Percentiles rank a stretch among this genome's conserved stretches.
Conservation (phyloP, 208 protist genomes). For the Strigomonas culicis region DNA sequence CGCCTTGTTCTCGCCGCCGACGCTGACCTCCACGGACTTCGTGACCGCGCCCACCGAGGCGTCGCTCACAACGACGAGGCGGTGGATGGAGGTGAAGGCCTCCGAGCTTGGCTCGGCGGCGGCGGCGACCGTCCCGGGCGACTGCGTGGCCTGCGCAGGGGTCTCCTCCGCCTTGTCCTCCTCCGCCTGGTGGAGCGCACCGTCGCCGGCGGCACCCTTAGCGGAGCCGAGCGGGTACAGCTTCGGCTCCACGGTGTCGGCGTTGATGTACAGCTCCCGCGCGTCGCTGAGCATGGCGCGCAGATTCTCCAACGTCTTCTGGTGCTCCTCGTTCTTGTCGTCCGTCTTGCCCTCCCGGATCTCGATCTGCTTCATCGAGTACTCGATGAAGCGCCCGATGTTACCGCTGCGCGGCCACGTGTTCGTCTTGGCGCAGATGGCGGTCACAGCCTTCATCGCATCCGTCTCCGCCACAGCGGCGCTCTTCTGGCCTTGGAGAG, state of each 20-base stretch:
- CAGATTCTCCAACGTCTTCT: conserved; percentile 34
- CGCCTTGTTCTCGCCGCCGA: conserved; percentile 32
- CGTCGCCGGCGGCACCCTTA: neutral
- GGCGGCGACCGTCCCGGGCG: neutral
- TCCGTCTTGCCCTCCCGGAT: conserved; percentile 22
- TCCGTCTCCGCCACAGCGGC: conserved; percentile 25
- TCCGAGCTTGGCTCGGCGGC: neutral
- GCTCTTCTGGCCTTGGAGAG: conserved; percentile 27
- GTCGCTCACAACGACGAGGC: conserved; percentile 36
- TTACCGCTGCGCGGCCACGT: conserved; percentile 53
- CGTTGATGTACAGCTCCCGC: conserved; percentile 33
- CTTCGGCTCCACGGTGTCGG: conserved; percentile 28
- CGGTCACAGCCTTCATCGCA: conserved; percentile 21
- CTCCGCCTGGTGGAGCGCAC: neutral
- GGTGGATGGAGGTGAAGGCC: conserved; percentile 45
- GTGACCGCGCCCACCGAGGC: conserved; percentile 17
- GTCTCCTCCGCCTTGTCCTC: neutral
- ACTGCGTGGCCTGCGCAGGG: neutral
- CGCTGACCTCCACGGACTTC: conserved; percentile 35
- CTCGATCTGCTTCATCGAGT: conserved; percentile 32
- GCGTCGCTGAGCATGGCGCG: conserved; percentile 33
- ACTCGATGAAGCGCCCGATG: conserved; percentile 54
- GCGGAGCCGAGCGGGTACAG: conserved; percentile 25
- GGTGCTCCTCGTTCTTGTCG: conserved; percentile 18
- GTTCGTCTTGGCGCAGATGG: conserved; percentile 36